Conservation (phyloP, 257 asterid genomes). For the Jasminum sambac region DNA sequence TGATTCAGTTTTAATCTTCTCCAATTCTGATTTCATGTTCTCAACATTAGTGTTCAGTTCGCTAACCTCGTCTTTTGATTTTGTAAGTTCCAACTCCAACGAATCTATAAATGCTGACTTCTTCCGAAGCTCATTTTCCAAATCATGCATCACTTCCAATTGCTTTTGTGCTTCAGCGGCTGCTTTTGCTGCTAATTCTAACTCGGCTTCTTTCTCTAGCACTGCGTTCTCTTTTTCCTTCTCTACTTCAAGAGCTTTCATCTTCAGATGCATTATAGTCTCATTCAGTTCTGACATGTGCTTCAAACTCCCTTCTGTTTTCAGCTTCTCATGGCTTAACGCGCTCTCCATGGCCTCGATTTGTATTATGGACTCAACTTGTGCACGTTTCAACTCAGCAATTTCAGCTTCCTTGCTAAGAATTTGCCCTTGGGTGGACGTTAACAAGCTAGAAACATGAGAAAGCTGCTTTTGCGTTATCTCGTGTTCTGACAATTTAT, state of each 20-base stretch:
- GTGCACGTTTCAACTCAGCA: slow-evolving; percentile 28
- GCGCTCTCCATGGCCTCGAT: slow-evolving; percentile 27
- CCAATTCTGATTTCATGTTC: slow-evolving; percentile 33
- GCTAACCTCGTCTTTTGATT: slow-evolving; percentile 23
- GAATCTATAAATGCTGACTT: slow-evolving; percentile 34
- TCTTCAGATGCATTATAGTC: slow-evolving; percentile 19
- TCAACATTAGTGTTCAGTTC: slow-evolving; percentile 12
- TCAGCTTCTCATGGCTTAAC: slow-evolving; percentile 33
- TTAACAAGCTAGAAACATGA: slow-evolving; percentile 30
- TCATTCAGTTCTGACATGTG: slow-evolving; percentile 34
- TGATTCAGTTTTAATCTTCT: slow-evolving; percentile 23
- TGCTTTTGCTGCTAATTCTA: slow-evolving; percentile 24
- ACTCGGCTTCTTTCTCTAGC: slow-evolving; percentile 23
- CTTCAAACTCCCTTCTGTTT: slow-evolving; percentile 32
- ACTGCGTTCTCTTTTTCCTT: slow-evolving; percentile 14
- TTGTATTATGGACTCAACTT: slow-evolving; percentile 28
- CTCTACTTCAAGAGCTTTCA: slow-evolving; percentile 25
- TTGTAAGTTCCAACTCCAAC: slow-evolving; percentile 29
- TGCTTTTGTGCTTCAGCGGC: slow-evolving; percentile 25
- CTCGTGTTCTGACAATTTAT: slow-evolving; percentile 25
- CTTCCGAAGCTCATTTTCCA: slow-evolving; percentile 39
- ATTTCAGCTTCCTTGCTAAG: slow-evolving; percentile 34
- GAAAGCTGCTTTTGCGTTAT: slow-evolving; percentile 34
- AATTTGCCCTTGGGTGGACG: slow-evolving; percentile 28
- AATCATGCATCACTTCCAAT: slow-evolving; percentile 29